phyloP scores from a whole-genome alignment of 2,329 filamentous ascomycete genomes.

The Thelonectria discophora region DNA sequence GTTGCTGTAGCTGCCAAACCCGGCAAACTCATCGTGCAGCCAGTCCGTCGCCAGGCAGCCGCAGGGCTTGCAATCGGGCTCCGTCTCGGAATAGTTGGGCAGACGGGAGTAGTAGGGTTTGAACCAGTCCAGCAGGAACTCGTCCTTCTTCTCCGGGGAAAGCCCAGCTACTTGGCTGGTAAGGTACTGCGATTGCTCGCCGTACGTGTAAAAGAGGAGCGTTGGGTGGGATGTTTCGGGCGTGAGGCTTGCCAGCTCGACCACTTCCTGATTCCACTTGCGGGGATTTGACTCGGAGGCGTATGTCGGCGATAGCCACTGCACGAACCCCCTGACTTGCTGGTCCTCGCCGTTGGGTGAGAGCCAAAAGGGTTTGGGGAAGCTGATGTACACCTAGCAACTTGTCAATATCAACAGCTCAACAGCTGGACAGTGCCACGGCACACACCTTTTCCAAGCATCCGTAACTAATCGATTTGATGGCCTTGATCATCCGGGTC shows the following conservation, averaged over 20 bases:
- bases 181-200: slow-evolving; percentile 66
- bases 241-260: slow-evolving; percentile 78
- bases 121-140: slow-evolving; percentile 72
- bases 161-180: slow-evolving; percentile 56
- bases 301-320: slow-evolving; percentile 79
- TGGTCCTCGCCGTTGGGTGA: slow-evolving; percentile 50
- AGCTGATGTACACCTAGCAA: slow-evolving; percentile 68
- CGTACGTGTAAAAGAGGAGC: slow-evolving; percentile 83
- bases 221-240: slow-evolving; percentile 73
- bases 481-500: slow-evolving; percentile 64
- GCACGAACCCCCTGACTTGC: slow-evolving; percentile 72
- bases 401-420: slow-evolving; percentile 8
- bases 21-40: slow-evolving; percentile 80
- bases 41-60: slow-evolving; percentile 77
- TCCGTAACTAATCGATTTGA: slow-evolving; percentile 73
- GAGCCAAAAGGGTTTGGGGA: slow-evolving; percentile 79
- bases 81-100: slow-evolving; percentile 67
- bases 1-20: slow-evolving; percentile 84
- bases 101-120: slow-evolving; percentile 80
- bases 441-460: slow-evolving; percentile 71
- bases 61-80: slow-evolving; percentile 68
- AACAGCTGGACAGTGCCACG: background rate
- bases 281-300: slow-evolving; percentile 66
- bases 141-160: slow-evolving; percentile 57
- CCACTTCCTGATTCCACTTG: slow-evolving; percentile 77